Evolutionary conservation across 2,329 filamentous ascomycete species (phyloP).

Genomic region (Xylaria sp.): DNA sequence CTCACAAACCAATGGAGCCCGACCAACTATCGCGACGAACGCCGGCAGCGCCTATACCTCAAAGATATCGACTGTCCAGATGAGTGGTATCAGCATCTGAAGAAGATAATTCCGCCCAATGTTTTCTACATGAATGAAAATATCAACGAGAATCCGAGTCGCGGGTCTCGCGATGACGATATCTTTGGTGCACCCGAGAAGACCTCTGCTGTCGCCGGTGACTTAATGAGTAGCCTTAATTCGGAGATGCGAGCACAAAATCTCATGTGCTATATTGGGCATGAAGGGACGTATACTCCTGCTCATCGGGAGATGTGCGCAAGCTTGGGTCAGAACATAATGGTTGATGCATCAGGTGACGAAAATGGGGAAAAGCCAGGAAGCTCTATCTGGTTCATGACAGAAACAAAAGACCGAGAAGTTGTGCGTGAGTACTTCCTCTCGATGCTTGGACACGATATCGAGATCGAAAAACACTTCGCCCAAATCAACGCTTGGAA

Average conservation of each 20-base stretch:
- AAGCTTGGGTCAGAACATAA: constrained; percentile 94
- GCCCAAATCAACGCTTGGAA: constrained; percentile 96
- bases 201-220: constrained; percentile 79
- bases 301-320: constrained; percentile 98
- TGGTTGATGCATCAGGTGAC: constrained; percentile 87
- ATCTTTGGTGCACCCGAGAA: constrained; percentile 62
- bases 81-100: constrained; percentile 85
- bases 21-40: constrained; percentile 80
- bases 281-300: constrained; percentile 96
- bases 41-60: constrained; percentile 87
- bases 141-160: constrained; percentile 55
- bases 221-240: constrained; percentile 94
- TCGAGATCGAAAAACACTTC: constrained; percentile 97
- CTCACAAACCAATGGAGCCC: constrained; percentile 85
- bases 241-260: constrained; percentile 91
- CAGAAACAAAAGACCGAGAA: constrained; percentile 90
- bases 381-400: constrained; percentile 99
- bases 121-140: constrained; percentile 92
- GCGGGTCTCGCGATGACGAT: constrained; percentile 52
- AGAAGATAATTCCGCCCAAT: constrained; percentile 80
- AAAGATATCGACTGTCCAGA: constrained; percentile 97
- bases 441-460: constrained; percentile 92
- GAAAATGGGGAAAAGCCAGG: constrained; percentile 82
- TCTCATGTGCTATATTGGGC: constrained; percentile 97
- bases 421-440: constrained; percentile 94